phyloP scores from a whole-genome alignment of 306 rosid genomes.

The Castanospermum australe region DNA sequence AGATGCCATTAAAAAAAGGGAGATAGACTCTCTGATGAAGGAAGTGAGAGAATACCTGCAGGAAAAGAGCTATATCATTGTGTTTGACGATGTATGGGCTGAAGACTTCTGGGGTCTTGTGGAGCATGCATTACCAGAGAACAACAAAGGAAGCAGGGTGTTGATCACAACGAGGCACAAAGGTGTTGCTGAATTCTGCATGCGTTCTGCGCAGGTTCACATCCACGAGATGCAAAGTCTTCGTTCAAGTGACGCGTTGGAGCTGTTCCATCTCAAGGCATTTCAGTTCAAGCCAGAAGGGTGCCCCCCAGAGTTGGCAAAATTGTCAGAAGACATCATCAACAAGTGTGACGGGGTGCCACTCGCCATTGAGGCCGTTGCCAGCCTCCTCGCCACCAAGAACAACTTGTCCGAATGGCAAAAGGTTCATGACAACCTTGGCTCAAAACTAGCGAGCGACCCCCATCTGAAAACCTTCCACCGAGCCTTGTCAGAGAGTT shows the following conservation, averaged over 20 bases:
- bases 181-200: background rate
- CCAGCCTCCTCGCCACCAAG: background rate
- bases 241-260: background rate
- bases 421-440: background rate
- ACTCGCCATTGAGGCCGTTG: conserved; percentile 8
- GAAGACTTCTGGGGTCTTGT: too few relatives aligned
- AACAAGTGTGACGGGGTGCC: conserved; percentile 15
- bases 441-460: background rate
- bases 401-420: conserved; percentile 3
- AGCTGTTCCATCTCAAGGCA: too few relatives aligned
- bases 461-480: background rate
- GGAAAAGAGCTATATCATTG: background rate
- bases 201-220: background rate
- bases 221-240: background rate
- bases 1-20: too few relatives aligned
- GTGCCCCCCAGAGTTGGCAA: background rate
- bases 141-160: background rate
- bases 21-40: background rate
- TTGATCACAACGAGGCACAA: background rate
- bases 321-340: background rate
- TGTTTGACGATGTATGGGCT: conserved; percentile 5
- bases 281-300: too few relatives aligned
- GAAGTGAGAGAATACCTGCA: background rate
- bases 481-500: background rate
- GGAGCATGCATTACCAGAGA: background rate